Conservation (phyloP, 805 yeast species). For the Teunomyces cretensis region DNA sequence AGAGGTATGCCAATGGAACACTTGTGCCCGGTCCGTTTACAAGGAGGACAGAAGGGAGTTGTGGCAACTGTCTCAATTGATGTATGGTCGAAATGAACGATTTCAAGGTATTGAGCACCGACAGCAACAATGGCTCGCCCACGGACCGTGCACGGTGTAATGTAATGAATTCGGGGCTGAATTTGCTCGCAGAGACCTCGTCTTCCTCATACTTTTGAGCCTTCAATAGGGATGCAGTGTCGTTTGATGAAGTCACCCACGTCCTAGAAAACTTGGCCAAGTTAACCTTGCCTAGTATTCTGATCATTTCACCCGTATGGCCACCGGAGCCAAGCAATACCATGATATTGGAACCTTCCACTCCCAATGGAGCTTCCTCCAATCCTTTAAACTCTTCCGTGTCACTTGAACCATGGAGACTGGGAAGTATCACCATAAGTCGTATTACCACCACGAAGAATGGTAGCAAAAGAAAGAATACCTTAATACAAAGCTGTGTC, state of each 20-base stretch:
- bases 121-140: slow-evolving; percentile 51
- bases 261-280: slow-evolving; percentile 25
- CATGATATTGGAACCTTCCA: slow-evolving; percentile 36
- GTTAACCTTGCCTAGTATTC: slow-evolving; percentile 50
- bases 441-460: slow-evolving; percentile 20
- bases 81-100: slow-evolving; percentile 33
- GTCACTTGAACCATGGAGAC: slow-evolving; percentile 1
- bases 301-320: slow-evolving; percentile 94
- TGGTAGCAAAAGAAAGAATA: slow-evolving; percentile 19
- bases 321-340: slow-evolving; percentile 93
- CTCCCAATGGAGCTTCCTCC: slow-evolving; percentile 3
- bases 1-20: slow-evolving; percentile 62
- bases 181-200: slow-evolving; percentile 9
- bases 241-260: slow-evolving; percentile 51
- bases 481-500: slow-evolving; percentile 14
- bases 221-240: slow-evolving; percentile 46
- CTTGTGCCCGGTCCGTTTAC: slow-evolving; percentile 84
- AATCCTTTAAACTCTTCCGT: not conserved
- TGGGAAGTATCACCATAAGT: slow-evolving; percentile 24
- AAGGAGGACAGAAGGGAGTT: slow-evolving; percentile 45
- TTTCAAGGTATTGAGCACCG: slow-evolving; percentile 44
- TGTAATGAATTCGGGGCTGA: slow-evolving; percentile 22
- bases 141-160: slow-evolving; percentile 62
- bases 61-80: slow-evolving; percentile 25
- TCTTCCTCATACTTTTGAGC: slow-evolving; percentile 35